phyloP scores from a whole-genome alignment of 345 rosid species.

The Citrus reticulata region DNA sequence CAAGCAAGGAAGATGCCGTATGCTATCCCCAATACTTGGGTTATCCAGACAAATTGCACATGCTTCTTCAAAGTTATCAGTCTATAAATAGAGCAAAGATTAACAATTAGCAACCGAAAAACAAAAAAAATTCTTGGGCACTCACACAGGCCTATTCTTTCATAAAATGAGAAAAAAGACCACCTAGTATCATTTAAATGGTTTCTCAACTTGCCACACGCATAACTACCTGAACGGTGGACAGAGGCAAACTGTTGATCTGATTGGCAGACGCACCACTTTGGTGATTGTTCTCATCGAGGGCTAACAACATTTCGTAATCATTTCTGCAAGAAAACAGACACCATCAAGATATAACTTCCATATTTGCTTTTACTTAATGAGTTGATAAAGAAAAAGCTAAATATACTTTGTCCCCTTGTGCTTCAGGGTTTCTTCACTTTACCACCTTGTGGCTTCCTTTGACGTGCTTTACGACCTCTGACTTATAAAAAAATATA shows the following conservation, averaged over 20 bases:
- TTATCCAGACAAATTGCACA: slow-evolving; percentile 86
- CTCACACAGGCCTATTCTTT: background rate
- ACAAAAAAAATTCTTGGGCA: background rate
- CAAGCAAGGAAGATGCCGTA: slow-evolving; percentile 94
- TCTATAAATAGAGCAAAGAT: slow-evolving; percentile 37
- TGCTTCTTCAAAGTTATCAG: slow-evolving; percentile 55
- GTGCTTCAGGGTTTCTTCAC: background rate
- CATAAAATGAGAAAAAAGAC: background rate
- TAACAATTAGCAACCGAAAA: background rate
- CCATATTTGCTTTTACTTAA: background rate
- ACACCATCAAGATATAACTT: slow-evolving; percentile 2
- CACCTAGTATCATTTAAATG: background rate
- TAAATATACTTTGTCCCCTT: background rate
- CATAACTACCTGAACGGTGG: slow-evolving; percentile 53
- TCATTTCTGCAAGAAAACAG: slow-evolving; percentile 58
- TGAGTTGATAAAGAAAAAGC: background rate
- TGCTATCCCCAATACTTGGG: slow-evolving; percentile 69
- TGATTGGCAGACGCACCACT: slow-evolving; percentile 60
- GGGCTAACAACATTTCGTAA: slow-evolving; percentile 87
- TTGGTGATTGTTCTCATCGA: slow-evolving; percentile 66
- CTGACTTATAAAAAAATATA: background rate
- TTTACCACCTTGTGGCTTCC: background rate
- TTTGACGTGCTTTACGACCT: background rate
- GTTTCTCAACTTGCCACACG: background rate
- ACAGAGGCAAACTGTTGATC: slow-evolving; percentile 77